These are phyloP conservation scores for Vachellia collinsii DNA, from an alignment of 306 rosid species.

Conservation along the genomic window DNA sequence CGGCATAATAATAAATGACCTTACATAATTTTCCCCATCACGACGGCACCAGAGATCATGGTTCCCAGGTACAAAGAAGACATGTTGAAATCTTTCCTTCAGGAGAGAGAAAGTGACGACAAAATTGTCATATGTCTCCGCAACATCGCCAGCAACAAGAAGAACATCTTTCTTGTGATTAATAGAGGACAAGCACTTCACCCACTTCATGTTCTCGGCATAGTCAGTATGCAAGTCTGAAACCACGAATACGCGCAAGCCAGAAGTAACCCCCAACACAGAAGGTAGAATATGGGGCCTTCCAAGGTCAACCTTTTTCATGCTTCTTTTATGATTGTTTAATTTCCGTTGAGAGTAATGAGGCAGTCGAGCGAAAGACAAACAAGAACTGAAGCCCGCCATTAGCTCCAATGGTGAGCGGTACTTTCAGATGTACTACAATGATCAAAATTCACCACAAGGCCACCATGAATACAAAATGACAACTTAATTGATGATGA, in stretches of 20 bases:
- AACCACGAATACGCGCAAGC: constrained; percentile 68
- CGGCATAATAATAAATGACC: constrained; percentile 39
- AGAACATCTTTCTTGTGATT: constrained; percentile 64
- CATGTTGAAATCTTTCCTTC: constrained; percentile 74
- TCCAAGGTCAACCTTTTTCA: constrained; percentile 42
- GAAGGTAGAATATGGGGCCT: constrained; percentile 60
- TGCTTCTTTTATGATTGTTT: constrained; percentile 40
- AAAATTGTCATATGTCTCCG: constrained; percentile 69
- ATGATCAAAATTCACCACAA: constrained; percentile 35
- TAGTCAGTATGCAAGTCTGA: constrained; percentile 91
- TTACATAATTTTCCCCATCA: constrained; percentile 62
- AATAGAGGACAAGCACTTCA: constrained; percentile 51
- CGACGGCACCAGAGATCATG: constrained; percentile 91
- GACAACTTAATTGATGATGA: constrained; percentile 1
- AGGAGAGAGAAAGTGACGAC: constrained; percentile 70
- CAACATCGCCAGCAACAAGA: constrained; percentile 86
- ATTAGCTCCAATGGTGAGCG: constrained; percentile 40
- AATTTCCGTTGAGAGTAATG: constrained; percentile 42
- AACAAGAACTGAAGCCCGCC: constrained; percentile 50
- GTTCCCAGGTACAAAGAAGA: constrained; percentile 80
- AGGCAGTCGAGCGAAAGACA: constrained; percentile 43
- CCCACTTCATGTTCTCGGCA: constrained; percentile 84
- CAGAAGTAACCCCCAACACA: constrained; percentile 42
- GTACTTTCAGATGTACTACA: constrained; percentile 38
- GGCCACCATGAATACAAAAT: constrained; percentile 23